A percentile compares a stretch with the other conserved stretches of the same genome.
Conservation (phyloP, 2,329 filamentous ascomycete species). For the Fusarium papillatum region DNA sequence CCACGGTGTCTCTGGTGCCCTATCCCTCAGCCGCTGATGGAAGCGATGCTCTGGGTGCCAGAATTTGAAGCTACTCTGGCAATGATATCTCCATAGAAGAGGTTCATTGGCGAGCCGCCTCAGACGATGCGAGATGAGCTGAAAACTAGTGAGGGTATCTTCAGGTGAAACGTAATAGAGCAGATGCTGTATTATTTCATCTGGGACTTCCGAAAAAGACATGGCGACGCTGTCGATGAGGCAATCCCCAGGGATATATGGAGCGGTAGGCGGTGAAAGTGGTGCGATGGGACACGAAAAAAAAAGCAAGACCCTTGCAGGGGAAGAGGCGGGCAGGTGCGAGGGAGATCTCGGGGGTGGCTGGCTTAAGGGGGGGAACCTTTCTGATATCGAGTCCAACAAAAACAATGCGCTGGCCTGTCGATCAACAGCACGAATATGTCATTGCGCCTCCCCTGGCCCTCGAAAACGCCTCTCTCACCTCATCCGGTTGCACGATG, state of each 20-base stretch:
- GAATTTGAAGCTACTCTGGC: constrained; percentile 75
- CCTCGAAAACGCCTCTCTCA: constrained; percentile 20
- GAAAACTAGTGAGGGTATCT: constrained; percentile 63
- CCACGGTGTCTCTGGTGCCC: constrained; percentile 77
- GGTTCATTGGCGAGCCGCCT: constrained; percentile 77
- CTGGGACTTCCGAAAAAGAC: constrained; percentile 71
- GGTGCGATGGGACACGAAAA: constrained; percentile 19
- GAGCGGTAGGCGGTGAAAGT: neutral
- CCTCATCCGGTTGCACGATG: constrained; percentile 32
- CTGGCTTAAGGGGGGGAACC: constrained; percentile 5
- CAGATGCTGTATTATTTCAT: constrained; percentile 88
- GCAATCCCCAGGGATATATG: constrained; percentile 11
- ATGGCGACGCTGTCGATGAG: constrained; percentile 41
- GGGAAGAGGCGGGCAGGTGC: constrained; percentile 3
- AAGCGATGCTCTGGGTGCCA: constrained; percentile 81
- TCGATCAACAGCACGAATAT: constrained; percentile 35
- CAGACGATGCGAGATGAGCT: constrained; percentile 73
- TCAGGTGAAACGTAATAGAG: constrained; percentile 73
- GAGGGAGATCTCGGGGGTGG: neutral
- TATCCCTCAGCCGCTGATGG: constrained; percentile 64
- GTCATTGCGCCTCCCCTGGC: constrained; percentile 36
- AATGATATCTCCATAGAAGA: constrained; percentile 86
- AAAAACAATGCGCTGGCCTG: constrained; percentile 10
- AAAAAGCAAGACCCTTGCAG: constrained; percentile 15
- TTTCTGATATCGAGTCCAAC: constrained; percentile 17